phyloP scores from a whole-genome alignment of 371 early-diverging fungal genomes.

The Capniomyces stellatus region DNA sequence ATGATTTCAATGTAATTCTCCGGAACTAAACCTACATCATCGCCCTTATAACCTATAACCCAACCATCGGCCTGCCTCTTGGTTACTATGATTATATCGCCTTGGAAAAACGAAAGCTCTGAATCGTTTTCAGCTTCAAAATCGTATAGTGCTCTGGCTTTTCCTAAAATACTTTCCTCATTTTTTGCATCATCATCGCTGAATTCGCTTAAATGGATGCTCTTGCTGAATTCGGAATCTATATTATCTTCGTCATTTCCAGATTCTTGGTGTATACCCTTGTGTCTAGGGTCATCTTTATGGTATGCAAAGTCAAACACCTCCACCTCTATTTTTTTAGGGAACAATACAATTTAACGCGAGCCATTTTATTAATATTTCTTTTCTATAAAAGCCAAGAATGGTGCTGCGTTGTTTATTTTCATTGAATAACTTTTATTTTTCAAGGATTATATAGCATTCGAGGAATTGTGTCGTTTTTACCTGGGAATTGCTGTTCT shows the following conservation, averaged over 20 bases:
- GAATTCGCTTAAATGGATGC: conserved; percentile 9
- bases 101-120: conserved; percentile 43
- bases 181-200: conserved; percentile 7
- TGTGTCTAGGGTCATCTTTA: conserved; percentile 33
- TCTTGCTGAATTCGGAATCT: conserved; percentile 17
- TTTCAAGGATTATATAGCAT: too few relatives aligned
- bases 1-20: conserved; percentile 49
- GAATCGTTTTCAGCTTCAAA: conserved; percentile 48
- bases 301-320: conserved; percentile 44
- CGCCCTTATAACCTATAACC: conserved; percentile 42
- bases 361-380: too few relatives aligned
- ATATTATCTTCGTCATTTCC: conserved; percentile 7
- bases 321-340: background rate
- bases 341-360: too few relatives aligned
- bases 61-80: conserved; percentile 52
- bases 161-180: conserved; percentile 21
- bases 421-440: too few relatives aligned
- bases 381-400: too few relatives aligned
- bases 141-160: conserved; percentile 50
- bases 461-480: too few relatives aligned
- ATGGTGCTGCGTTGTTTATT: too few relatives aligned
- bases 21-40: conserved; percentile 45
- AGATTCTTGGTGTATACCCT: background rate
- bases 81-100: conserved; percentile 39
- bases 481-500: too few relatives aligned